Base-by-base conservation (phyloP, 1,139 yeast species). In the Meyerozyma guilliermondii region DNA sequence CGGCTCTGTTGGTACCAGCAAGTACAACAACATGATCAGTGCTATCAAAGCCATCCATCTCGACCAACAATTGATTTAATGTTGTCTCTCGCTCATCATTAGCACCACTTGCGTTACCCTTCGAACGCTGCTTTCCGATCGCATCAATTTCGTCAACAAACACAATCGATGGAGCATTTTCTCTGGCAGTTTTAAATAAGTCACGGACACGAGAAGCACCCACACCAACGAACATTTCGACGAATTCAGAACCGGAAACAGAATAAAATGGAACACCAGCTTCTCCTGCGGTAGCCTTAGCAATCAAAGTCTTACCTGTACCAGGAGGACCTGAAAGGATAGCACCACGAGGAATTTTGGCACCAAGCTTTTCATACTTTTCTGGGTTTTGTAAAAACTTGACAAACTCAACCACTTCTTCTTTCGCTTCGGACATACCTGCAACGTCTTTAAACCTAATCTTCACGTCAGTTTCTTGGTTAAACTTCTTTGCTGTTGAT, bases 201-300 rank as follows among this genome's bases (percentile, higher is more conserved):
- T 92, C 98, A 60, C 98, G 87, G 31, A 92, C 98, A 61, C 98
- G 80, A 18, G 95, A 85, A 2, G 98, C 98, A 68, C 98, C 98
- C 13, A 92, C 98, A 71, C 98, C 98, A 30, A 89, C 97, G 69
- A 89, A 92, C 98, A 92, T 91, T 65, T 92, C 98, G 14, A 92
- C 96, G 53, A 92, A 92, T 60, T 92, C 98, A n/a, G 98, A 89
- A 52, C 98, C 98, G 5, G 96, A 87, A 10, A 92, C 98, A 13
- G 96, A 85, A 52, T 81, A 80, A 59, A 92, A 92, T 33, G 98
- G 98, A 38, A 92, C 98, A 40, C 92, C 95, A 0, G 98, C 98
- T 65, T 92, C 98, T 50, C 98, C 98, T 1, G 98, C 98, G 36
- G 98, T 92, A 5, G 98, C 98, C 62, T 87, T 91, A n/a, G 98